phyloP scores from a whole-genome alignment of 306 rosid species.

The Datisca glomerata region DNA sequence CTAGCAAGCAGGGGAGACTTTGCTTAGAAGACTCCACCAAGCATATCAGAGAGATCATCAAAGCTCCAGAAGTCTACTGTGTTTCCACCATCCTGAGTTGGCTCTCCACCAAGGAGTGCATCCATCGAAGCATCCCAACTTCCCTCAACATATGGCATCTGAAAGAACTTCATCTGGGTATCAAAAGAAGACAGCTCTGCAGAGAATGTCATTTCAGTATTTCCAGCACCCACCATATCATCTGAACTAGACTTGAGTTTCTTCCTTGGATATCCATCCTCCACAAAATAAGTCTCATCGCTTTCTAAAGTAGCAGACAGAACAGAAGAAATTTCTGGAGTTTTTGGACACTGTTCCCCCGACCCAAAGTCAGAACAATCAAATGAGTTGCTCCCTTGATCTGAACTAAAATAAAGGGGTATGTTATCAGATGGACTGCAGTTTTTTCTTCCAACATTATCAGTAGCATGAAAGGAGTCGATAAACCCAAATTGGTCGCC shows the following conservation, averaged over 20 bases:
- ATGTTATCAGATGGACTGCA: conserved; percentile 21
- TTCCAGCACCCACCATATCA: conserved; percentile 15
- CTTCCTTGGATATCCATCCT: conserved; percentile 33
- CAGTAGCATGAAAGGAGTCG: conserved; percentile 24
- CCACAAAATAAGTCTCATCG: conserved; percentile 32
- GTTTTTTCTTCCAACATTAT: conserved; percentile 19
- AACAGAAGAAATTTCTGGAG: conserved; percentile 79
- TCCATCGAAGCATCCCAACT: conserved; percentile 64
- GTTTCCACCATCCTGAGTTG: conserved; percentile 63
- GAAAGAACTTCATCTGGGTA: conserved; percentile 54
- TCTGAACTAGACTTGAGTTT: conserved; percentile 29
- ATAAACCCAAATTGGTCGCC: conserved; percentile 33
- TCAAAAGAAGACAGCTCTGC: conserved; percentile 73
- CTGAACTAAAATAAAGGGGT: conserved; percentile 46
- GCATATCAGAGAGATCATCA: conserved; percentile 46
- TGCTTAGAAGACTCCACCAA: conserved; percentile 47
- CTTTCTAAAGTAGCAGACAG: conserved; percentile 40
- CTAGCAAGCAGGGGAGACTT: conserved; percentile 12
- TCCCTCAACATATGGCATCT: conserved; percentile 47
- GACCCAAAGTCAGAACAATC: conserved; percentile 62
- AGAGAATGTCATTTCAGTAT: conserved; percentile 36
- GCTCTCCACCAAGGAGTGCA: conserved; percentile 28
- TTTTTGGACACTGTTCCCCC: conserved; percentile 59
- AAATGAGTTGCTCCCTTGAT: conserved; percentile 72
- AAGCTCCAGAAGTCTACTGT: conserved; percentile 68